Conservation (phyloP, 2,329 filamentous ascomycete genomes). For the Cryphonectria japonica region DNA sequence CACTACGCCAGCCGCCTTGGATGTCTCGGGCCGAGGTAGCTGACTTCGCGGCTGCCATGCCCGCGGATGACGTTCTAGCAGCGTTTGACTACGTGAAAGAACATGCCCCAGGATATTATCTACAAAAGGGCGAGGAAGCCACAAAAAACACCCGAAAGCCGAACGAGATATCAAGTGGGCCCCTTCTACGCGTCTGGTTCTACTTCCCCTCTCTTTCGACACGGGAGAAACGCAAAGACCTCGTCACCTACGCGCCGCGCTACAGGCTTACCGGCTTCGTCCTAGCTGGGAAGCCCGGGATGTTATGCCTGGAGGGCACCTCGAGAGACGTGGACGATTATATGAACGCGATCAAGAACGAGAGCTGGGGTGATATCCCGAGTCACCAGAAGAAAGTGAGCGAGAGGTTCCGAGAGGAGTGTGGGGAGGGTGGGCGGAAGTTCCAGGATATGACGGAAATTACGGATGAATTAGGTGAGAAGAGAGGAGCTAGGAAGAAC, state of each 20-base stretch:
- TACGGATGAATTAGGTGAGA: conserved; percentile 52
- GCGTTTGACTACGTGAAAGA: conserved; percentile 27
- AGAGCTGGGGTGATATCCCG: conserved; percentile 66
- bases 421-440: conserved; percentile 39
- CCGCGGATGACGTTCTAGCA: conserved; percentile 19
- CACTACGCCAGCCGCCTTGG: conserved; percentile 23
- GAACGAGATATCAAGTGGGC: not conserved
- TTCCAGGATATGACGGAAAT: conserved; percentile 63
- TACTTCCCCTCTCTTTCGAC: conserved; percentile 67
- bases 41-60: conserved; percentile 20
- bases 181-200: conserved; percentile 61
- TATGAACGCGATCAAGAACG: conserved; percentile 66
- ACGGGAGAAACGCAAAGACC: conserved; percentile 60
- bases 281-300: conserved; percentile 62
- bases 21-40: conserved; percentile 27
- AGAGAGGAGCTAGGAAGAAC: conserved; percentile 53
- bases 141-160: not conserved
- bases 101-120: conserved; percentile 6
- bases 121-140: not conserved
- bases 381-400: conserved; percentile 66
- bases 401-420: conserved; percentile 53
- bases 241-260: conserved; percentile 55
- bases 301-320: conserved; percentile 54
- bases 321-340: conserved; percentile 57
- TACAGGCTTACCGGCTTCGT: conserved; percentile 63